Base-by-base conservation (phyloP, 225 moss, liverwort and hornwort genomes). In the Straminergon stramineum region DNA sequence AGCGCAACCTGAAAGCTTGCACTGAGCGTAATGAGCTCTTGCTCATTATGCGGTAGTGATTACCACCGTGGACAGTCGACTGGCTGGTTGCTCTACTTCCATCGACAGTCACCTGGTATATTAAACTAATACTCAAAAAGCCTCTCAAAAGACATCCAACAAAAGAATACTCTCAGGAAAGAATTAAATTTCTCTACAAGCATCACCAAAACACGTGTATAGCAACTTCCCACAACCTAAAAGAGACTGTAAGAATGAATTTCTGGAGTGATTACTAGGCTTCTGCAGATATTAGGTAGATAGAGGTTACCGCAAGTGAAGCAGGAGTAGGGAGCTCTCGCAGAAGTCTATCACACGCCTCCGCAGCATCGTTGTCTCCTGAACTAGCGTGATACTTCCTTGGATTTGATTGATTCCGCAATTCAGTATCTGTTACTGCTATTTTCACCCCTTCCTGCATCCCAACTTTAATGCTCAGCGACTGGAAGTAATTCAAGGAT, bases 271-370 rank as follows among this genome's bases (percentile, higher is more conserved):
- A 67, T 60, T 10, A 75, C 79, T 79, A 57, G 70, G 28, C 51
- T 64, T 71, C 83, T n/a, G 57, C 28, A 87, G 22, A 89, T 63
- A 69, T 45, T 37, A 65, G 77, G 75, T 39, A 82, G 76, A 81
- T 68, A 35, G 77, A 83, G 17, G 67, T 92, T 93, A 97, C 96
- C 91, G 97, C 99, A 90, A 99, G 97, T 57, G 96, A 95, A 81
- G 95, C 93, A 85, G 99, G 99, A 85, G 97, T 97, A 37, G 99
- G 99, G 73, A 99, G 99, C 93, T 97, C 99, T 43, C 95, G 94
- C 85, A 99, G 86, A 48, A 99, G 93, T 52, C 85, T 92, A 79
- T 97, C 99, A 93, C 99, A 99, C 12, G 95, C 92, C 90, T 97
- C 96, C 70, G 91, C 94, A 90, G 94, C 94, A 86, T 91, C 94